Evolutionary conservation across 2,329 filamentous ascomycete species (phyloP).

Genomic region (Dichotomopilus funicola): DNA sequence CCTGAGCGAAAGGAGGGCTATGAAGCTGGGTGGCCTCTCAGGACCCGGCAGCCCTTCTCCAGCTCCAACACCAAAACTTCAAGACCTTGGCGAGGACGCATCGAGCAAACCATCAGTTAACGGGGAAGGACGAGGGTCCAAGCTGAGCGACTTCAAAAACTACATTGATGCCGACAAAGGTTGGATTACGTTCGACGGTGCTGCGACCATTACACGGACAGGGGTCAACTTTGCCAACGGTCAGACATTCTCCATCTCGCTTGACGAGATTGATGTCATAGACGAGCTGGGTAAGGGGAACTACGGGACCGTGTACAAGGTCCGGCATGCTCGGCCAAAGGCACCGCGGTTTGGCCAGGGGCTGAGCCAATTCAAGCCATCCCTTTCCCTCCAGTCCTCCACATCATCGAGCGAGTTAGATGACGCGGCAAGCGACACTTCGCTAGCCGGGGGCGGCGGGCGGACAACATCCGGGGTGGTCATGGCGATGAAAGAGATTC

Average conservation of each 20-base stretch:
- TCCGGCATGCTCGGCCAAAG: slow-evolving; percentile 68
- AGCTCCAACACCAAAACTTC: slow-evolving; percentile 38
- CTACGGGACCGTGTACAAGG: slow-evolving; percentile 97
- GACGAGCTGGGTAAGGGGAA: slow-evolving; percentile 96
- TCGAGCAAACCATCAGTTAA: slow-evolving; percentile 28
- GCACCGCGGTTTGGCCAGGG: slow-evolving; percentile 54
- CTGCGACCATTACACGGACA: slow-evolving; percentile 79
- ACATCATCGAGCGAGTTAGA: slow-evolving; percentile 28
- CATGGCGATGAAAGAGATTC: slow-evolving; percentile 99
- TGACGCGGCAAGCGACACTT: slow-evolving; percentile 26
- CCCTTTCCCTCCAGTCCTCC: slow-evolving; percentile 31
- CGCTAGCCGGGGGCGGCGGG: slow-evolving; percentile 26
- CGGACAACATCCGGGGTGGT: slow-evolving; percentile 61
- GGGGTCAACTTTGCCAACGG: slow-evolving; percentile 92
- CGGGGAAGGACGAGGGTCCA: slow-evolving; percentile 37
- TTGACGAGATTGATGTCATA: slow-evolving; percentile 90
- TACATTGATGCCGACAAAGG: slow-evolving; percentile 90
- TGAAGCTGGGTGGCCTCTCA: slow-evolving; percentile 48
- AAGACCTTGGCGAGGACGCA: slow-evolving; percentile 31
- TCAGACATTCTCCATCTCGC: slow-evolving; percentile 82
- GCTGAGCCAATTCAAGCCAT: slow-evolving; percentile 41
- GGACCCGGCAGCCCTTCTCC: slow-evolving; percentile 28
- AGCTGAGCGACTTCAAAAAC: slow-evolving; percentile 59
- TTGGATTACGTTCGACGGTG: slow-evolving; percentile 86
- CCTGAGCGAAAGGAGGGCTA: slow-evolving; percentile 60